A percentile compares a stretch with the other conserved stretches of the same genome.
These are phyloP conservation scores for Oehlia diaphana DNA, from an alignment of 192 early-diverging fungal species.

Conservation along the genomic window DNA sequence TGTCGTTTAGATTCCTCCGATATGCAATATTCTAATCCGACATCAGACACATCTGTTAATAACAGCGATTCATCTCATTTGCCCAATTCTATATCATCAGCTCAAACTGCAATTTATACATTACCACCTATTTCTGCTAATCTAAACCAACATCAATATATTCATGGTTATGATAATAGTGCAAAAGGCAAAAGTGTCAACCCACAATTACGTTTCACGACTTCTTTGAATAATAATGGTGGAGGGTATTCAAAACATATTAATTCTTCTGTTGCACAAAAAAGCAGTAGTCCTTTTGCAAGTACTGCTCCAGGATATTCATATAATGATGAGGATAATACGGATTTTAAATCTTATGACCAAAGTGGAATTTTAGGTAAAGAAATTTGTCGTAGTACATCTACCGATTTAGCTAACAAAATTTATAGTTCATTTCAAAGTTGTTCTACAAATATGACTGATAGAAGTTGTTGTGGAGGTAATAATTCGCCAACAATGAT, in stretches of 20 bases:
- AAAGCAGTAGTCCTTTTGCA: not conserved
- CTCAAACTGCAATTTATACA: not conserved
- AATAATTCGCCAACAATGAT: not conserved
- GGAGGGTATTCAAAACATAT: not conserved
- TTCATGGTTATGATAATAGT: no score
- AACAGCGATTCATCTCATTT: no score
- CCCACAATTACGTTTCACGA: not conserved
- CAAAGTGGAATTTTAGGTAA: slow-evolving; percentile 13
- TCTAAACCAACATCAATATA: not conserved
- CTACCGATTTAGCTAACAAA: slow-evolving; percentile 15
- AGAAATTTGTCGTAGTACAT: slow-evolving; percentile 6
- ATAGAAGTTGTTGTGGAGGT: slow-evolving; percentile 24
- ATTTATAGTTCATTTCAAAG: slow-evolving; percentile 22
- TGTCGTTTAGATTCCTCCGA: not conserved
- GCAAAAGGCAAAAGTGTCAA: no score
- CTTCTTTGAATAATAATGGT: not conserved
- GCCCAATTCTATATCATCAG: not conserved
- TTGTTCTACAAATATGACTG: not conserved
- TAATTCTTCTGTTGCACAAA: not conserved
- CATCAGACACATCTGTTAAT: not conserved
- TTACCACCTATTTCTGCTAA: not conserved
- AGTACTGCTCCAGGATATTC: not conserved
- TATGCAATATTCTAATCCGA: no score
- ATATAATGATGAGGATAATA: not conserved
- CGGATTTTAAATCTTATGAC: not conserved